A percentile compares a stretch with the other conserved stretches of the same genome.
These are phyloP conservation scores for Ascocoryne sarcoides DNA, from an alignment of 2,329 filamentous ascomycete genomes.

Conservation along the genomic window DNA sequence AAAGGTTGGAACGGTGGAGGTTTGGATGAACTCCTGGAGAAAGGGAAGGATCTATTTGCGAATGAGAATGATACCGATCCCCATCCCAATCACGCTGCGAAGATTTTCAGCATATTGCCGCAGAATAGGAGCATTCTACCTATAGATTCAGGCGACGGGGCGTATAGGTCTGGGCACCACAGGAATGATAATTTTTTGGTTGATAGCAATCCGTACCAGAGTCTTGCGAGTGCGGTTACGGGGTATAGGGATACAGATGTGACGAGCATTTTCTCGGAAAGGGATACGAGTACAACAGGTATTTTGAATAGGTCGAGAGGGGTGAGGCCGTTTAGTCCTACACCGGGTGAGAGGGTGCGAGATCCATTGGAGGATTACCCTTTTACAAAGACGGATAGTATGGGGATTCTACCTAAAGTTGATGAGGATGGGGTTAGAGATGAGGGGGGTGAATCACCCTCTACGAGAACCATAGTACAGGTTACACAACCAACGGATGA, in stretches of 20 bases:
- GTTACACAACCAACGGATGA: conserved; percentile 2
- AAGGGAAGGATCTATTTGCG: conserved; percentile 53
- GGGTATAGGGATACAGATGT: conserved; percentile 31
- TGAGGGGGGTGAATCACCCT: conserved; percentile 8
- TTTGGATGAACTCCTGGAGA: conserved; percentile 56
- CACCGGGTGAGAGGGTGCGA: conserved; percentile 12
- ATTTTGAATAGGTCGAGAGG: conserved; percentile 43
- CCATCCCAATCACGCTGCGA: conserved; percentile 33
- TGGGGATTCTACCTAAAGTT: not conserved
- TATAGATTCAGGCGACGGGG: conserved; percentile 32
- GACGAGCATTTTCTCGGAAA: conserved; percentile 44
- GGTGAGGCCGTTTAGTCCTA: conserved; percentile 52
- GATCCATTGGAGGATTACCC: conserved; percentile 16
- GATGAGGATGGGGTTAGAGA: conserved; percentile 5
- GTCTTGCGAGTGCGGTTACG: conserved; percentile 40
- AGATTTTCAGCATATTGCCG: conserved; percentile 56
- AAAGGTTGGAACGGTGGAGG: conserved; percentile 62
- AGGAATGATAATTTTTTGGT: conserved; percentile 48
- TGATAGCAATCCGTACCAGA: conserved; percentile 47
- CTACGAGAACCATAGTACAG: conserved; percentile 9
- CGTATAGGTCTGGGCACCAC: conserved; percentile 26
- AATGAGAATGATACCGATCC: conserved; percentile 30
- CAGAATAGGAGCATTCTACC: conserved; percentile 52
- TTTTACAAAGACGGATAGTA: not conserved
- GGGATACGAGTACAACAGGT: conserved; percentile 9